Evolutionary conservation across 352 stramenopile genomes (phyloP).

Genomic region (Phytophthora niederhauseri): DNA sequence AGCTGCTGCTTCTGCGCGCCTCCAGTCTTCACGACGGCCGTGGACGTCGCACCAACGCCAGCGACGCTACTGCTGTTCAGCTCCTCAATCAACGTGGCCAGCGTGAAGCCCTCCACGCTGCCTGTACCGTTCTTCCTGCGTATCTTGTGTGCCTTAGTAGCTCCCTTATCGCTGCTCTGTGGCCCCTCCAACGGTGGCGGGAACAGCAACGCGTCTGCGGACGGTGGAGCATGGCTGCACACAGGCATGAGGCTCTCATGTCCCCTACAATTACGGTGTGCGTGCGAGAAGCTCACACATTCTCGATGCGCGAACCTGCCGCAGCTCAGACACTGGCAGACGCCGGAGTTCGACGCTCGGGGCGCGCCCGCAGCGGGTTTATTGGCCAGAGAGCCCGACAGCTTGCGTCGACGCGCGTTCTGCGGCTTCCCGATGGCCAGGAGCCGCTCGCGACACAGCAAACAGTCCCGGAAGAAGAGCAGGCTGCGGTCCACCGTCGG

Average conservation of each 20-base stretch:
- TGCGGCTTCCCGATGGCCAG: slow-evolving; percentile 37
- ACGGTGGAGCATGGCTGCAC: slow-evolving; percentile 34
- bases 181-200: slow-evolving; percentile 12
- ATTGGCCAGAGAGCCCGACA: slow-evolving; percentile 1
- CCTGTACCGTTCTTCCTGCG: neutral
- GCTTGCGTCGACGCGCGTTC: slow-evolving; percentile 3
- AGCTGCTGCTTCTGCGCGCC: slow-evolving; percentile 20
- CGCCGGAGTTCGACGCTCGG: neutral
- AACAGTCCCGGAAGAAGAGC: slow-evolving; percentile 70
- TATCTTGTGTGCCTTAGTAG: slow-evolving; percentile 4
- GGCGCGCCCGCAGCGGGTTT: neutral
- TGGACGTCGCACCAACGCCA: slow-evolving; percentile 2
- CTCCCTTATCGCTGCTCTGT: neutral
- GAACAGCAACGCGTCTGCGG: slow-evolving; percentile 26
- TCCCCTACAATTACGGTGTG: slow-evolving; percentile 49
- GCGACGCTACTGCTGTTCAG: slow-evolving; percentile 29
- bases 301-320: slow-evolving; percentile 59
- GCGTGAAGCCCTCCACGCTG: slow-evolving; percentile 26
- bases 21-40: slow-evolving; percentile 2
- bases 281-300: slow-evolving; percentile 56
- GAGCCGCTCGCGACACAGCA: slow-evolving; percentile 55
- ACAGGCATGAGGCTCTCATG: slow-evolving; percentile 40
- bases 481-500: slow-evolving; percentile 57
- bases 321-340: slow-evolving; percentile 68
- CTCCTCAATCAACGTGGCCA: slow-evolving; percentile 47